phyloP scores from a whole-genome alignment of 2,329 filamentous ascomycete species.

The Paramyrothecium roridum region DNA sequence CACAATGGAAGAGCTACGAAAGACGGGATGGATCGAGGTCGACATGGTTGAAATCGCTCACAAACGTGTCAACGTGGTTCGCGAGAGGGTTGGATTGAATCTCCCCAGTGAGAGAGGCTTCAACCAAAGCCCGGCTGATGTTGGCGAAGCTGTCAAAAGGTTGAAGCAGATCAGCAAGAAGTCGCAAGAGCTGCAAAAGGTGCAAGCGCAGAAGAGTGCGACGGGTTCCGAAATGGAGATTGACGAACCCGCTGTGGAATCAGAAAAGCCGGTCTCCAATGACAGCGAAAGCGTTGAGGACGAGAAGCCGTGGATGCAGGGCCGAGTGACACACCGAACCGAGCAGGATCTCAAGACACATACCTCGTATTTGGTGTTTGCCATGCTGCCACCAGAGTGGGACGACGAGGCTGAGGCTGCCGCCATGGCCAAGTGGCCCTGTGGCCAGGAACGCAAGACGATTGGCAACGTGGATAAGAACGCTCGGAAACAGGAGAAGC shows the following conservation, averaged over 20 bases:
- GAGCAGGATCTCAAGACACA: slow-evolving; percentile 93
- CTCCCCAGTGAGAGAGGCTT: slow-evolving; percentile 63
- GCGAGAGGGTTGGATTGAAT: slow-evolving; percentile 75
- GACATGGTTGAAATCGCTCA: slow-evolving; percentile 89
- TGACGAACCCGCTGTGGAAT: slow-evolving; percentile 24
- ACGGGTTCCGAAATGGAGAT: slow-evolving; percentile 39
- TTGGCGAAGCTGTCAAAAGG: slow-evolving; percentile 73
- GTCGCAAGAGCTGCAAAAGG: slow-evolving; percentile 61
- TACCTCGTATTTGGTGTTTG: slow-evolving; percentile 96
- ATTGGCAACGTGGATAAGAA: slow-evolving; percentile 53
- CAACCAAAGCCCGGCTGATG: slow-evolving; percentile 67
- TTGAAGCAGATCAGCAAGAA: slow-evolving; percentile 71
- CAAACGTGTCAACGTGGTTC: slow-evolving; percentile 73
- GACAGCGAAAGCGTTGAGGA: slow-evolving; percentile 18
- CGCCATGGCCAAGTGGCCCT: slow-evolving; percentile 62
- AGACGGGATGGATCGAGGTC: slow-evolving; percentile 85
- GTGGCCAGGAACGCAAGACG: slow-evolving; percentile 48
- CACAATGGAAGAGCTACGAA: slow-evolving; percentile 77
- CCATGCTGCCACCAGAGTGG: slow-evolving; percentile 84
- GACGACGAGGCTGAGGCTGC: slow-evolving; percentile 73
- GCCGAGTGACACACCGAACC: slow-evolving; percentile 72
- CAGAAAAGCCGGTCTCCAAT: slow-evolving; percentile 16
- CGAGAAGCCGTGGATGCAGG: slow-evolving; percentile 67
- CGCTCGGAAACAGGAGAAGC: slow-evolving; percentile 54
- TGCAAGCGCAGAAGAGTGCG: slow-evolving; percentile 16